phyloP scores from a whole-genome alignment of 2,329 filamentous ascomycete species.

The Exophiala lecanii-corni region DNA sequence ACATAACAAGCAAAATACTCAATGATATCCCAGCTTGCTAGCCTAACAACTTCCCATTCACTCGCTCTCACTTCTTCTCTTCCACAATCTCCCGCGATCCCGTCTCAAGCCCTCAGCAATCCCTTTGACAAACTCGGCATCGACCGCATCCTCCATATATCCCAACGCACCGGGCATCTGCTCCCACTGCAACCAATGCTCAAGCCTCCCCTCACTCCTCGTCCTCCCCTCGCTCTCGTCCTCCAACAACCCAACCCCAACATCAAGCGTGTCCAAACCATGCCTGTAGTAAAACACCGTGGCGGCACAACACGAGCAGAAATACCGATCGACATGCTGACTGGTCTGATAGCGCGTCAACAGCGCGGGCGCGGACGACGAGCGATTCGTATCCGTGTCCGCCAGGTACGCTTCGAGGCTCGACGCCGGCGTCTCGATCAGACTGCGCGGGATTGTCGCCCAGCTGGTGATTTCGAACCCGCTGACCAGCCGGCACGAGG shows the following conservation, averaged over 20 bases:
- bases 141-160: slow-evolving; percentile 16
- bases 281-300: slow-evolving; percentile 18
- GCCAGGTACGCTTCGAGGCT: slow-evolving; percentile 5
- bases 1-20: slow-evolving; percentile 4
- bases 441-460: slow-evolving; percentile 8
- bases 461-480: slow-evolving; percentile 22
- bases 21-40: slow-evolving; percentile 5
- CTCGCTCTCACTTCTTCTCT: background rate
- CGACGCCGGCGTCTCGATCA: background rate
- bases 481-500: slow-evolving; percentile 14
- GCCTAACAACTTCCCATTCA: no score
- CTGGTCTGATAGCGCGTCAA: slow-evolving; percentile 18
- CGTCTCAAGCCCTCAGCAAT: slow-evolving; percentile 13
- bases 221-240: slow-evolving; percentile 4
- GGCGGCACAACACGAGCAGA: slow-evolving; percentile 20
- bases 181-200: slow-evolving; percentile 20
- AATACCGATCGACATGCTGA: slow-evolving; percentile 18
- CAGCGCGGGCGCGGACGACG: no score
- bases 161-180: slow-evolving; percentile 9
- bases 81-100: no score
- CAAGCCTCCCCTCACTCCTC: slow-evolving; percentile 14
- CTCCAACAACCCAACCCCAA: slow-evolving; percentile 17
- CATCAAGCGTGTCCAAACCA: slow-evolving; percentile 13
- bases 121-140: slow-evolving; percentile 13
- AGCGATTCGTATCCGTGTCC: no score